Evolutionary conservation across 176 grass and related monocot species (phyloP), one percentile per base, ranked within the genome.

Genomic region (Melocanna baccifera): DNA sequence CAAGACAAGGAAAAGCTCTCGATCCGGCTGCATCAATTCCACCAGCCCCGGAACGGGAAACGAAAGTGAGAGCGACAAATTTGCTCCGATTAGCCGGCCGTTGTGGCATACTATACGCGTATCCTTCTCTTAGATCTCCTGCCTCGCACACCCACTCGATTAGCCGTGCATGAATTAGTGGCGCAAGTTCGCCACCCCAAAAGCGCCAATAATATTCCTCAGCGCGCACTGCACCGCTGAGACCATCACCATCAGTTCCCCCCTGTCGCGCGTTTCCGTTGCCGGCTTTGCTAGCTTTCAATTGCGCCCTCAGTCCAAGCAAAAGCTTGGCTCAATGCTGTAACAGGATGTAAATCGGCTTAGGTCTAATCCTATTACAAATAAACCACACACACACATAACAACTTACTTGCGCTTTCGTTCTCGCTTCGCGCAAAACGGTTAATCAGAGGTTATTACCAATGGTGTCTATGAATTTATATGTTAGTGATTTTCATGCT

Each of bases 191-290:
- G 48, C 48, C 48, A 18, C 16, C 45, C 59, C 76, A 58, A 75
- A 48, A 79, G 10, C 5, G 48, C 6, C 43, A 75, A 80, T 61
- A 85, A 80, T 61, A 85, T 75, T 89, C 76, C 69, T 66, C 26
- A 15, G 11, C 42, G 53, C 30, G 5, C 72, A 11, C 72, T 3
- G n/a, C 2, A 29, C 20, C 53, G 19, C 18, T n/a, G 53, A 57
- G 53, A 56, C 3, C 20, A 65, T 63, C 76, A 58, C 59, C 76
- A 64, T 30, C 39, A 10, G 13, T 76, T 9, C n/a, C 66, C 66
- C 34, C 41, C 41, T 41, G 13, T 22, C 52, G 74, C 15, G 18
- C 12, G 22, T 65, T 12, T 28, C 79, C 41, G 8, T 40, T 58
- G 59, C 85, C 77, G 69, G 32, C n/a, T 45, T 50, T 15, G 71